Evolutionary conservation across 2,329 filamentous ascomycete genomes (phyloP).

Genomic region (Claviceps sp.): DNA sequence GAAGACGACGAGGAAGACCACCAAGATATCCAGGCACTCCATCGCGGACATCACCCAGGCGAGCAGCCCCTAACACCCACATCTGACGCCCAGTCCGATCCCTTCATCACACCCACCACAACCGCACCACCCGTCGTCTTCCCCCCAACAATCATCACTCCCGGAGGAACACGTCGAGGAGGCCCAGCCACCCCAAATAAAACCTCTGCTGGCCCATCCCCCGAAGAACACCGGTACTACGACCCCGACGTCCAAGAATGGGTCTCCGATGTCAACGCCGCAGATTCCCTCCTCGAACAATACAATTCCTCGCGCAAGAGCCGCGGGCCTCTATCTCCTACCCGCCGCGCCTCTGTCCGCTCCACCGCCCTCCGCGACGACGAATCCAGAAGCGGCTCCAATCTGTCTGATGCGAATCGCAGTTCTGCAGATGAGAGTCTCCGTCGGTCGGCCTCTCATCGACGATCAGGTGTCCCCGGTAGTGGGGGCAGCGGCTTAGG

Average conservation of each 20-base stretch:
- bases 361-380: constrained; percentile 27
- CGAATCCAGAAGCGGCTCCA: constrained; percentile 41
- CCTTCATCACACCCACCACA: constrained; percentile 33
- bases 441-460: constrained; percentile 20
- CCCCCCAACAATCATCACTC: constrained; percentile 12
- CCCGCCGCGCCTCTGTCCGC: constrained; percentile 22
- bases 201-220: constrained; percentile 24
- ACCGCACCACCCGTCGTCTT: constrained; percentile 12
- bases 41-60: background rate
- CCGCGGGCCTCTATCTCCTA: constrained; percentile 29
- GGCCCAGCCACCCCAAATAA: constrained; percentile 2
- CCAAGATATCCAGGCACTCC: background rate
- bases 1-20: constrained; percentile 42
- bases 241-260: constrained; percentile 45
- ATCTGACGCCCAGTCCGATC: constrained; percentile 29
- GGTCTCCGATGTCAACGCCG: constrained; percentile 42
- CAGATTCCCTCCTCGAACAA: constrained; percentile 36
- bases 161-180: too few relatives aligned
- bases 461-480: background rate
- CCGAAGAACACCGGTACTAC: constrained; percentile 21
- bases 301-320: constrained; percentile 23
- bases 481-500: too few relatives aligned
- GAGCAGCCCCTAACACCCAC: constrained; percentile 17
- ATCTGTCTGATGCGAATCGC: constrained; percentile 39
- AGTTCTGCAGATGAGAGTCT: constrained; percentile 28